Conservation (phyloP, 805 yeast genomes). For the Hanseniaspora occidentalis region DNA sequence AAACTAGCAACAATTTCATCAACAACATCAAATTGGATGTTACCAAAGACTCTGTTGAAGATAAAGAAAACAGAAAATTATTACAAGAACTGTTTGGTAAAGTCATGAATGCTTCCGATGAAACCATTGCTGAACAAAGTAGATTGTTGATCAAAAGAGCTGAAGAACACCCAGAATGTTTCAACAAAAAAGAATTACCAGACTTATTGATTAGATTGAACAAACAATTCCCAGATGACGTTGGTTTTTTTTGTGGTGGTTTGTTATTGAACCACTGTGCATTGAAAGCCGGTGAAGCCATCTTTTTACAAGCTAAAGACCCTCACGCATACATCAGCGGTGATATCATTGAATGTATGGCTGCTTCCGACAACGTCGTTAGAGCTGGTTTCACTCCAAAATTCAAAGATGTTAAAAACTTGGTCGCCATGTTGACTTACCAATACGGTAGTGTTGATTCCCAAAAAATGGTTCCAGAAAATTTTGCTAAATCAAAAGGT, state of each 20-base stretch:
- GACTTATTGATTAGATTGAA: slow-evolving; percentile 65
- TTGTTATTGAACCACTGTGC: slow-evolving; percentile 79
- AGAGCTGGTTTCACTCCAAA: slow-evolving; percentile 99
- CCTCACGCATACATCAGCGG: slow-evolving; percentile 98
- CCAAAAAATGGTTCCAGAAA: slow-evolving; percentile 71
- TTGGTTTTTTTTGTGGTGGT: slow-evolving; percentile 94
- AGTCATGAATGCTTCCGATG: slow-evolving; percentile 74
- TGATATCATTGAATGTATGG: slow-evolving; percentile 98
- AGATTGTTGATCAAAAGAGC: slow-evolving; percentile 57
- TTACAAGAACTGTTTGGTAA: slow-evolving; percentile 66
- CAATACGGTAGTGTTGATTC: slow-evolving; percentile 79
- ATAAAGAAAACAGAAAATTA: slow-evolving; percentile 44
- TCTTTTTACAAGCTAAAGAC: slow-evolving; percentile 91
- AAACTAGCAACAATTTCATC: slow-evolving; percentile 41
- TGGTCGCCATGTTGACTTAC: slow-evolving; percentile 86
- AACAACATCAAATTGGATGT: slow-evolving; percentile 31
- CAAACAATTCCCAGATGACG: slow-evolving; percentile 83
- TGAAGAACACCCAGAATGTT: slow-evolving; percentile 40
- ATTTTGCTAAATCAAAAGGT: slow-evolving; percentile 42
- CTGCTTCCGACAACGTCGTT: slow-evolving; percentile 95
- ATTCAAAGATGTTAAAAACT: slow-evolving; percentile 85
- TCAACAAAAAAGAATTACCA: slow-evolving; percentile 43
- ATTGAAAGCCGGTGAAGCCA: slow-evolving; percentile 83
- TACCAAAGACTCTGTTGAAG: slow-evolving; percentile 38
- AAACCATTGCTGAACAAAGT: slow-evolving; percentile 42